Conservation (phyloP, 345 rosid genomes). For the Balakata baccata region DNA sequence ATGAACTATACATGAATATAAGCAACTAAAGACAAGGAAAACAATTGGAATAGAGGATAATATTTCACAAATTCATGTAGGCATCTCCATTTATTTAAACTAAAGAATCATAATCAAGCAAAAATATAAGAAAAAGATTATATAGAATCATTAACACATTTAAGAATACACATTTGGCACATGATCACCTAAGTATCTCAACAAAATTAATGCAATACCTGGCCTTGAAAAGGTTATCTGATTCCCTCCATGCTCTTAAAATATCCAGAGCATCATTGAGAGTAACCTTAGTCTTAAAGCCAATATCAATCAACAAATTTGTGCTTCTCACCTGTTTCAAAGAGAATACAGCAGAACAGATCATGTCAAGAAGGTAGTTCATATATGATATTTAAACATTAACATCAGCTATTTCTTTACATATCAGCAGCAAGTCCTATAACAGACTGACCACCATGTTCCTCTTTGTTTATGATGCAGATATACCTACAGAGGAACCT, state of each 20-base stretch:
- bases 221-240: slow-evolving; percentile 52
- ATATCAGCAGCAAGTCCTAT: not conserved
- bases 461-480: not conserved
- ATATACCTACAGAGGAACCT: too few relatives aligned
- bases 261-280: slow-evolving; percentile 55
- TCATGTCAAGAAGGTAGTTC: slow-evolving; percentile 1
- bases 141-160: not conserved
- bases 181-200: not conserved
- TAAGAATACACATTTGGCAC: not conserved
- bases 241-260: slow-evolving; percentile 52
- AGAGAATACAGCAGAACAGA: slow-evolving; percentile 15
- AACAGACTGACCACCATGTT: not conserved
- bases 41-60: not conserved
- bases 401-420: not conserved
- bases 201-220: slow-evolving; percentile 47
- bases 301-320: slow-evolving; percentile 55
- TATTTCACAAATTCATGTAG: not conserved
- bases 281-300: slow-evolving; percentile 68
- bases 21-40: not conserved
- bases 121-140: not conserved
- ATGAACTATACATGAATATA: not conserved
- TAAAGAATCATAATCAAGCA: not conserved
- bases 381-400: not conserved
- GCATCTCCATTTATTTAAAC: not conserved
- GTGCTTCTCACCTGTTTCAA: slow-evolving; percentile 62